Evolutionary conservation across 306 rosid species (phyloP), one percentile per base, ranked within the genome.

Genomic region (Quercus mongolica): DNA sequence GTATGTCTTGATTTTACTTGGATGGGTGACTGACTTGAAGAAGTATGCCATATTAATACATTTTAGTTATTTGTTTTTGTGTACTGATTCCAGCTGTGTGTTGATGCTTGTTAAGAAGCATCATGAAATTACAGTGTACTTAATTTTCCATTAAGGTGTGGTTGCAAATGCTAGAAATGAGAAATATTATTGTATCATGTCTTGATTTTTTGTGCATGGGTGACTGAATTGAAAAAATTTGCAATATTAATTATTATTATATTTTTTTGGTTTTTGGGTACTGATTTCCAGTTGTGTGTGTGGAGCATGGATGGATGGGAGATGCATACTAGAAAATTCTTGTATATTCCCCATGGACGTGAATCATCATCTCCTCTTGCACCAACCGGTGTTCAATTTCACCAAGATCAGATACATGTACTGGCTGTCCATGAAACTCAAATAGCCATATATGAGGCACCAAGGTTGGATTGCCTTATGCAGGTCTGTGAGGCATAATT

Each of bases 301-400:
- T 95, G 99, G 99, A 91, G 87, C 88, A 90, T 92, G 2, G 97
- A 95, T 80, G 97, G 92, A 80, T 95, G 99, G 99, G 99, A 91
- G 79, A 91, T 80, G 89, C 97, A 90, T 82, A 78, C 88, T 38
- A 90, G 85, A 75, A 95, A 89, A 57, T 84, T 85, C 86, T 86
- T 95, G 82, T 92, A 86, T 81, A 79, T 91, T 82, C 97, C 91
- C 21, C 82, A 7, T 76, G 96, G 94, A 56, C 94, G 96, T 55
- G 79, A 41, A 41, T 41, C 95, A 26, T 82, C 82, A 11, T 90
- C 92, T 72, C 90, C 95, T 81, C 89, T 85, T 63, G 94, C 90
- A 21, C 97, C 92, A 73, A 92, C 99, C 38, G 83, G 95, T 31
- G 98, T 95, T 81, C 99, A 95, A 78, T 95, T 95, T 78, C 99